Evolutionary conservation across 2,329 filamentous ascomycete species (phyloP), one percentile per base, ranked within the genome.

Genomic region (Calonectria pseudoturangicola): DNA sequence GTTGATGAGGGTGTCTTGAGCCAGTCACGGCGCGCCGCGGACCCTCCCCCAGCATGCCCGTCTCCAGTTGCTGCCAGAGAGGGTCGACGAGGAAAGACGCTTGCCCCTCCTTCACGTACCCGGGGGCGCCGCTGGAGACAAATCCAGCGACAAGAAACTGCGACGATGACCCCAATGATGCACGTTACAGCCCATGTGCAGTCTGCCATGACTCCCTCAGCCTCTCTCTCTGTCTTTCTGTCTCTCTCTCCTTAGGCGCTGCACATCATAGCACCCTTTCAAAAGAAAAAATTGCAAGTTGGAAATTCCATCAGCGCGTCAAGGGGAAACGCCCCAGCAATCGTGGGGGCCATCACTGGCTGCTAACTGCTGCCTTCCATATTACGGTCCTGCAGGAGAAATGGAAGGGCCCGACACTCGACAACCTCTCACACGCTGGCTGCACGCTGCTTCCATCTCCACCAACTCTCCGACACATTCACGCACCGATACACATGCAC

Each of bases 401-500:
- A 72, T 68, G 70, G 70, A 72, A 68, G 70, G 39, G 68, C 62
- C 48, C 54, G 62, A 65, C 60, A 64, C 65, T 58, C 47, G 48
- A 70, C 48, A 65, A 56, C 64, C 39, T 48, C 66, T 58, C 56
- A 48, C 30, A 54, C 56, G 41, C 54, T 47, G 27, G 30, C 30
- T 36, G 41, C 58, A 47, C 58, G 43, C 41, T 43, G 43, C 66
- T 48, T 41, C 47, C 69, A 76, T 70, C 70, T 70, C 60, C 71
- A 71, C 76, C 76, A 71, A 65, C 67, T 75, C 73, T 74, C 71
- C 70, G 76, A 68, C 69, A 58, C 47, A 68, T 71, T 72, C 70
- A 65, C 56, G 62, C 54, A 54, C 64, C 66, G 54, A 62, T 60
- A 51, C 73, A 70, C 56, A 68, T 60, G 58, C 73, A 70, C 62